phyloP scores from a whole-genome alignment of 495 filamentous ascomycete genomes.

The Lindgomyces ingoldianus region DNA sequence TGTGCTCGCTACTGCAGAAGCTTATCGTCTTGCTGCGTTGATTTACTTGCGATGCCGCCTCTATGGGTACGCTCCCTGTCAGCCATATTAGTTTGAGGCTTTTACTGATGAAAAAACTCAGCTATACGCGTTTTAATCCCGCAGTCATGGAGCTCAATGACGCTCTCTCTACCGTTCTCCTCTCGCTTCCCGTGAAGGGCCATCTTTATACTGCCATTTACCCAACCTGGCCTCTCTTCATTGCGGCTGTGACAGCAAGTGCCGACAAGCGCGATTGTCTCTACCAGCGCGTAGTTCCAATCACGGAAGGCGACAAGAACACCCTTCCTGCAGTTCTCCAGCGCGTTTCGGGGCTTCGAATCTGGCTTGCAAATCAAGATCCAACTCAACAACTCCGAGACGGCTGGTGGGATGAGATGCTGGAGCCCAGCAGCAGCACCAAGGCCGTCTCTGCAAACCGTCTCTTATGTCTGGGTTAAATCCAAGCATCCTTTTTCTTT shows the following conservation, averaged over 20 bases:
- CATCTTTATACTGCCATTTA: constrained; percentile 30
- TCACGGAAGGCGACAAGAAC: constrained; percentile 30
- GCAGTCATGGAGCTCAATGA: constrained; percentile 30
- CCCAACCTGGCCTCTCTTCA: constrained; percentile 31
- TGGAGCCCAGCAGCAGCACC: constrained; percentile 23
- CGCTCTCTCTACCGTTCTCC: constrained; percentile 22
- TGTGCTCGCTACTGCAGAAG: constrained; percentile 26
- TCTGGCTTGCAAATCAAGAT: constrained; percentile 29
- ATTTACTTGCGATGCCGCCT: constrained; percentile 33
- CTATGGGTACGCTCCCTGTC: constrained; percentile 21
- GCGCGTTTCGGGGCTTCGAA: constrained; percentile 28
- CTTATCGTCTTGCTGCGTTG: constrained; percentile 21
- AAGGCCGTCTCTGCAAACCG: constrained; percentile 18
- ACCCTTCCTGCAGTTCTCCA: constrained; percentile 29
- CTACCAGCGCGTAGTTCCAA: constrained; percentile 32
- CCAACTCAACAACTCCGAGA: constrained; percentile 17
- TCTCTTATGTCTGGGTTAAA: constrained; percentile 28
- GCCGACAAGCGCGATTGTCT: constrained; percentile 27
- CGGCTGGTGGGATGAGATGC: constrained; percentile 36
- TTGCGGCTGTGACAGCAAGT: constrained; percentile 27
- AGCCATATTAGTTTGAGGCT: not conserved
- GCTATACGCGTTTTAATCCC: constrained; percentile 25
- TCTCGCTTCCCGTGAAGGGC: constrained; percentile 33
- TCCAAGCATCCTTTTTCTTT: not conserved
- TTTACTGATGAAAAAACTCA: not conserved